A percentile compares a stretch with the other conserved stretches of the same genome.
These are phyloP conservation scores for Graphiopsis chlorocephala DNA, from an alignment of 2,329 filamentous ascomycete genomes.

Conservation along the genomic window DNA sequence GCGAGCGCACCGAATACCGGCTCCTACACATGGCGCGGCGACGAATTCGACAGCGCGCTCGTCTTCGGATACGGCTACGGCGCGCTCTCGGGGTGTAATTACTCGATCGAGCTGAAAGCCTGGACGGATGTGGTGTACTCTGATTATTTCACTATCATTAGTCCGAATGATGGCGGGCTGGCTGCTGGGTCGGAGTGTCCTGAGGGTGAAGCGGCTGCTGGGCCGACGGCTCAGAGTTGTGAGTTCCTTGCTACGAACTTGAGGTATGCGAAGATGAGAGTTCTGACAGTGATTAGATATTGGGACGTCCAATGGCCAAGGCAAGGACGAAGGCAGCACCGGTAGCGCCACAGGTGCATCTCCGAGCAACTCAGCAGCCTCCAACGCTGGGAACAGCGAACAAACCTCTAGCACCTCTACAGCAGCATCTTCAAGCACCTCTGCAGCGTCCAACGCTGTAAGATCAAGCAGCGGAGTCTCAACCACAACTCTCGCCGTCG, in stretches of 20 bases:
- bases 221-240: neutral
- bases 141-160: conserved; percentile 17
- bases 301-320: neutral
- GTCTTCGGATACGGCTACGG: conserved; percentile 4
- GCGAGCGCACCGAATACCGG: conserved; percentile 11
- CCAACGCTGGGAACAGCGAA: neutral
- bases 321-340: neutral
- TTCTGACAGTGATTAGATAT: neutral
- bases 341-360: neutral
- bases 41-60: conserved; percentile 8
- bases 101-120: conserved; percentile 17
- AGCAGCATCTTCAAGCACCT: neutral
- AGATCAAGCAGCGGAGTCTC: conserved; percentile 2
- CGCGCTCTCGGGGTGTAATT: conserved; percentile 16
- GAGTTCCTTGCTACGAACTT: neutral
- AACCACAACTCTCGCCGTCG: conserved; percentile 14
- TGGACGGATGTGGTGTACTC: conserved; percentile 18
- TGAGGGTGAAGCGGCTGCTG: neutral
- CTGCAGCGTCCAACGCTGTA: neutral
- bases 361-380: neutral
- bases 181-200: conserved; percentile 9
- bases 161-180: conserved; percentile 17
- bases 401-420: neutral
- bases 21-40: conserved; percentile 9
- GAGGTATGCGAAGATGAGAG: neutral